Base-by-base conservation (phyloP, 2,329 filamentous ascomycete genomes). In the Fusarium chaquense region DNA sequence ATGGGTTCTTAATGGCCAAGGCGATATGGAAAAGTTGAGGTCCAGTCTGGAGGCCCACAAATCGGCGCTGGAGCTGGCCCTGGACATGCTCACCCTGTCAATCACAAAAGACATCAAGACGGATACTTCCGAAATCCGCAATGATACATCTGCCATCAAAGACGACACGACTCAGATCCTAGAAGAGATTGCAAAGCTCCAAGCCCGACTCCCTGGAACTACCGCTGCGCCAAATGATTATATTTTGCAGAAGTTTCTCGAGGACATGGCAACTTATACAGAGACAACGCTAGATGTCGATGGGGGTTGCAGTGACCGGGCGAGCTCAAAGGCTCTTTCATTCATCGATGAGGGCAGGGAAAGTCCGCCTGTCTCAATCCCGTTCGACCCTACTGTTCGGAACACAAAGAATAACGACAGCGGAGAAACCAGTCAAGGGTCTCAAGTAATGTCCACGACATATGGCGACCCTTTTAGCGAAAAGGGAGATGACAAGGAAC, bases 31-130 rank as follows among this genome's bases (percentile, higher is more conserved):
- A 3, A 69, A 58, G 50, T 52, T 66, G 3, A 33, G 38, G 6
- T 52, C 53, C 1, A 62, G 45, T 7, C 7, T 70, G 16, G 67
- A 69, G 16, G 61, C 62, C 7, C 62, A 70, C n/a, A 70, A 69
- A 3, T 45, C 45, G 3, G 66, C 65, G 0, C 1, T 69, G 3
- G 65, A 69, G 7, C 28, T 66, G 1, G 61, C 62, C 1, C 35
- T 69, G 0, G 65, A 66, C 2, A 58, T 70, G 61, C 4, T 69
- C 0, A 22, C 50, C 1, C n/a, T 69, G 16, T 46, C 47, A 1
- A 2, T 56, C 0, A 43, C 53, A 0, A 66, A 50, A 12, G 61
- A 69, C 0, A 62, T 69, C 24, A 66, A 66, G 26, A 4, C 30
- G 0, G 56, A 69, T 12, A 69, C 65, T 0, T 30, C 53, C 0